Conservation (phyloP, 805 yeast genomes). For the Yamadazyma endophytica region DNA sequence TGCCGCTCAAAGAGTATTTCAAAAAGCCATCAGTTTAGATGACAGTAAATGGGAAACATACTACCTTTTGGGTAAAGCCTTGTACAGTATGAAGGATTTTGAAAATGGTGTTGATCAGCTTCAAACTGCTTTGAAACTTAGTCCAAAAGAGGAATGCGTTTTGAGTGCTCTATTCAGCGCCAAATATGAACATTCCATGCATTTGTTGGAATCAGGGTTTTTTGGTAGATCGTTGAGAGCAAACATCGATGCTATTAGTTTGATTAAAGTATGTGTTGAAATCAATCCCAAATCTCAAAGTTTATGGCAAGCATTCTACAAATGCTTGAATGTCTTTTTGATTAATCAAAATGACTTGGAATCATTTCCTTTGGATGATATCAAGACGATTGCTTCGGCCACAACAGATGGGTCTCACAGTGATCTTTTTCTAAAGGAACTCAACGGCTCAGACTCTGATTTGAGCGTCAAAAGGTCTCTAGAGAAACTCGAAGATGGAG, state of each 20-base stretch:
- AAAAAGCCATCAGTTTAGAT: conserved; percentile 54
- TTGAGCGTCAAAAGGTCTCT: conserved; percentile 17
- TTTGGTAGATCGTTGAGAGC: conserved; percentile 58
- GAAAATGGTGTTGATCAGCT: conserved; percentile 54
- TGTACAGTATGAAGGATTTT: conserved; percentile 61
- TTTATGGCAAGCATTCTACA: conserved; percentile 66
- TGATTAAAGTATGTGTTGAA: conserved; percentile 34
- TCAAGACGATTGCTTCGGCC: conserved; percentile 16
- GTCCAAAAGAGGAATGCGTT: conserved; percentile 46
- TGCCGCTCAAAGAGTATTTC: conserved; percentile 81
- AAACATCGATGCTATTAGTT: conserved; percentile 44
- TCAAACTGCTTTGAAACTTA: conserved; percentile 32
- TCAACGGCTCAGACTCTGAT: conserved; percentile 7
- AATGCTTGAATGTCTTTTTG: conserved; percentile 51
- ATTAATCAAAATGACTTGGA: conserved; percentile 50
- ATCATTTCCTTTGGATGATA: conserved; percentile 41
- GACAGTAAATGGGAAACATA: conserved; percentile 56
- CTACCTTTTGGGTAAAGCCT: conserved; percentile 65
- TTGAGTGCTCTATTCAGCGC: conserved; percentile 55
- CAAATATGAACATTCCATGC: conserved; percentile 49
- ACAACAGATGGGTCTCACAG: conserved; percentile 9
- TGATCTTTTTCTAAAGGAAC: conserved; percentile 19
- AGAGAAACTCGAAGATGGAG: conserved; percentile 11
- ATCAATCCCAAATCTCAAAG: conserved; percentile 40
- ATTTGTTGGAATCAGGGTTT: conserved; percentile 55